Base-by-base conservation (phyloP, 2,329 filamentous ascomycete genomes). In the Helminthosporium solani region DNA sequence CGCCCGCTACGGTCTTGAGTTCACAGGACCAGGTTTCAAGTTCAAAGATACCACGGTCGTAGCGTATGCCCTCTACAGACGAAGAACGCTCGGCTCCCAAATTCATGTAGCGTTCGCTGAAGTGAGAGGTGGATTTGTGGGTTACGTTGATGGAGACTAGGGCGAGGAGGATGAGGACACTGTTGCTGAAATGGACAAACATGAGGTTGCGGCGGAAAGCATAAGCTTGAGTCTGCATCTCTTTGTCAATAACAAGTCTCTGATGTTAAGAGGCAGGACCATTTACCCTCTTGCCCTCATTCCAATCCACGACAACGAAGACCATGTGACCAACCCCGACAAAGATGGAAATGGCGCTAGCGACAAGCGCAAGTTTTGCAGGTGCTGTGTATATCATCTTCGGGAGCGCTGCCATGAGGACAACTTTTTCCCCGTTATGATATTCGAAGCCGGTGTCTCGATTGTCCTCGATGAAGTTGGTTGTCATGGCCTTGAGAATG, bases 11-110 rank as follows among this genome's bases (percentile, higher is more conserved):
- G 4, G 39, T 38, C 47, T 60, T 56, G 8, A 68, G 53, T 16
- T 67, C 61, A 44, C 66, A 70, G 8, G 57, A 49, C 66, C 66
- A 70, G 1, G 64, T 68, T 42, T 68, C 66, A 11, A 70, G 57
- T 25, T 70, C 66, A 40, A 70, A 70, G 19, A 50, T 63, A 35
- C 66, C 66, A 25, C 55, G 49, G 48, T 64, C 58, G 50, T 70
- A 70, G 20, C 62, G 58, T 42, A 59, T 40, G 27, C 54, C 50
- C 14, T 56, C 49, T 16, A 51, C 49, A n/a, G 46, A 39, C 7
- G 38, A 45, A n/a, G 45, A 4, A 11, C 48, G 50, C 2, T 58
- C 52, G 8, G 57, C 54, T 21, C 56, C 56, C 40, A 52, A 46
- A n/a, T 53, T 58, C 34, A 66, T 54, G 42, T 67, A 63, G 37